Conservation (phyloP, 108 stramenopile genomes). For the Mediolabrus comicus region DNA sequence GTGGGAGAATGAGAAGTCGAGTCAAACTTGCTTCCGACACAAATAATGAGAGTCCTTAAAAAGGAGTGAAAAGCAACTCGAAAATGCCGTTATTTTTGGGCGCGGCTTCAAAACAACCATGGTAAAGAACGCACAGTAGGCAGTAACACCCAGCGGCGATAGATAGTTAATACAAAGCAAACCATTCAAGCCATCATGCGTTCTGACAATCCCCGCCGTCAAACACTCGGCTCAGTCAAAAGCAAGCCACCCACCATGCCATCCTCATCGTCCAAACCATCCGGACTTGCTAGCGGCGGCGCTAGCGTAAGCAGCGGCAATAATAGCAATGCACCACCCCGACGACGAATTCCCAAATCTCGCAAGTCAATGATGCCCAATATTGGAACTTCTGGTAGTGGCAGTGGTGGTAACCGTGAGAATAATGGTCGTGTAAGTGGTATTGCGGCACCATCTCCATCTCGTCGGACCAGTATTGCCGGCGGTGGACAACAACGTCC, state of each 20-base stretch:
- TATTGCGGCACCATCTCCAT: conserved; percentile 25
- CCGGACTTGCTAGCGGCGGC: not conserved
- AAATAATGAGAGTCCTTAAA: too few relatives aligned
- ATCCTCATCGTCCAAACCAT: conserved; percentile 3
- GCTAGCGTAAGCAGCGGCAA: conserved; percentile 5
- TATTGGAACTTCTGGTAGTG: not conserved
- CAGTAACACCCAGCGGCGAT: not conserved
- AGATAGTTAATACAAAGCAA: too few relatives aligned
- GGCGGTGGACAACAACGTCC: not conserved
- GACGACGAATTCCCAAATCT: conserved; percentile 17
- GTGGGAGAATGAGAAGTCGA: too few relatives aligned
- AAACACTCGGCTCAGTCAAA: conserved; percentile 37
- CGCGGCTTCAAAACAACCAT: too few relatives aligned
- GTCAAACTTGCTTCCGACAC: too few relatives aligned
- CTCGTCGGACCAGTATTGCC: conserved; percentile 1
- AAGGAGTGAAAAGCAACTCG: too few relatives aligned
- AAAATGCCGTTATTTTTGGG: too few relatives aligned
- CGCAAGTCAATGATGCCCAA: conserved; percentile 42
- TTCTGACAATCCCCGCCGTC: conserved; percentile 26
- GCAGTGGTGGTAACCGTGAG: conserved; percentile 9
- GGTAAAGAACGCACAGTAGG: too few relatives aligned
- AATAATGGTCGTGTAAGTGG: conserved; percentile 8
- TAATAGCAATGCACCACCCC: not conserved
- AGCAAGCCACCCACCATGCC: conserved; percentile 15
- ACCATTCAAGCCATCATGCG: not conserved